Evolutionary conservation across 2,329 filamentous ascomycete genomes (phyloP), one percentile per base, ranked within the genome.

Genomic region (Paraphaeosphaeria minitans): DNA sequence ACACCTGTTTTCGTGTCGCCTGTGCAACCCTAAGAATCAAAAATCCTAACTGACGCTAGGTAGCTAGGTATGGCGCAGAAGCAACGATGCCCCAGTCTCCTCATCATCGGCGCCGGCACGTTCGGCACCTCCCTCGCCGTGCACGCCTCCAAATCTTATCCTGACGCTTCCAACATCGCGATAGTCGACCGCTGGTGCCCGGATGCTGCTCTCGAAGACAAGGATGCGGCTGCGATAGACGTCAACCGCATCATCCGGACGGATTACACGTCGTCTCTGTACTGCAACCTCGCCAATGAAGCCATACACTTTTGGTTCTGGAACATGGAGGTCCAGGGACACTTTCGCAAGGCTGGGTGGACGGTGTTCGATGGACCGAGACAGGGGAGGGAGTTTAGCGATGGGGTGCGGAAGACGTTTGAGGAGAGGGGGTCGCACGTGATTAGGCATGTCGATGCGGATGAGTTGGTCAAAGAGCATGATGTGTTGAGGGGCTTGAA

Each of bases 191-290:
- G 45, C 45, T 47, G 45, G 45, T 27, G 9, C 6, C 22, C 45
- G 5, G 24, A 27, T 24, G 22, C 2, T 24, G 14, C 45, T n/a
- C 12, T 47, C 5, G 2, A 31, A 27, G 22, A 27, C 45, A 31
- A 47, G 10, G 16, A 47, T n/a, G 45, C 45, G 3, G 45, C 45
- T 14, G 45, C 45, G 13, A 31, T 47, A n/a, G 45, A 47, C 16
- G 31, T 31, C 45, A 47, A 47, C 24, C 45, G 45, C 2, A 47
- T 47, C 16, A 47, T 47, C 45, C 45, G 45, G 12, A 47, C 45
- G 9, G 45, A 47, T 24, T 47, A 47, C 45, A 16, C 45, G 10
- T 47, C 45, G 9, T 24, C 22, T 2, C 14, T 47, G 12, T 47
- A 47, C 27, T 29, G 45, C 22, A 47, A 31, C 5, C 24, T 47